Conservation (phyloP, 371 early-diverging fungal genomes). For the Coemansia sp. region DNA sequence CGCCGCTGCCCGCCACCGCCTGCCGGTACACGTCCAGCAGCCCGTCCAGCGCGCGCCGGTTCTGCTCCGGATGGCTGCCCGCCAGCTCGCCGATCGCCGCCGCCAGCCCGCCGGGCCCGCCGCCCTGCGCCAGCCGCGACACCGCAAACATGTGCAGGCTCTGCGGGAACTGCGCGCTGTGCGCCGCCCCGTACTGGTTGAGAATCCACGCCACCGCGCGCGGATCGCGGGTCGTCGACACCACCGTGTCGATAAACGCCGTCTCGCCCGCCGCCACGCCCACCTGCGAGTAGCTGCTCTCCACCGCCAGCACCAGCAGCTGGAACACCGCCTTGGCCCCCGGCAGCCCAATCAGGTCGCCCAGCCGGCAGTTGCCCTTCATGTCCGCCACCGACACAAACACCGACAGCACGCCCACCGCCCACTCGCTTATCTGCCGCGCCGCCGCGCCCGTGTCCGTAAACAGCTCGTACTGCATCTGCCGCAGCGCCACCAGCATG, state of each 20-base stretch:
- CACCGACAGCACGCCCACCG: slow-evolving; percentile 30
- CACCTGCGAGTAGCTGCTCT: slow-evolving; percentile 7
- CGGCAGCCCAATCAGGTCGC: slow-evolving; percentile 29
- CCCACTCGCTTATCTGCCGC: slow-evolving; percentile 21
- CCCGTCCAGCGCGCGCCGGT: slow-evolving; percentile 14
- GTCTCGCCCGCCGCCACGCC: slow-evolving; percentile 22
- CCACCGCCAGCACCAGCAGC: slow-evolving; percentile 31
- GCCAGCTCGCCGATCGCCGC: slow-evolving; percentile 29
- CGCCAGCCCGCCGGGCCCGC: slow-evolving; percentile 10
- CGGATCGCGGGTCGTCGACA: slow-evolving; percentile 25
- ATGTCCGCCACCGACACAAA: slow-evolving; percentile 45
- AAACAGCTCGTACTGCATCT: slow-evolving; percentile 17
- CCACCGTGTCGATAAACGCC: slow-evolving; percentile 16
- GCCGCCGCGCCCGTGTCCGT: not conserved
- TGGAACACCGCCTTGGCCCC: slow-evolving; percentile 28
- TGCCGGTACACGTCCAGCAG: slow-evolving; percentile 23
- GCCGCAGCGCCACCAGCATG: slow-evolving; percentile 22
- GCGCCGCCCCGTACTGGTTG: slow-evolving; percentile 28
- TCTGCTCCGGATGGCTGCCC: slow-evolving; percentile 9
- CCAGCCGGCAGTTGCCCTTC: slow-evolving; percentile 33
- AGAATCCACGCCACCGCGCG: slow-evolving; percentile 39
- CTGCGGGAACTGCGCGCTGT: slow-evolving; percentile 17
- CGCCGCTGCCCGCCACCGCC: not conserved
- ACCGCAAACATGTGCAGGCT: slow-evolving; percentile 34
- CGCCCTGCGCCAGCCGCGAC: slow-evolving; percentile 11